A percentile compares a stretch with the other conserved stretches of the same genome.
Conservation (phyloP, 768 basidiomycete species). For the Macrolepiota fuliginosa region DNA sequence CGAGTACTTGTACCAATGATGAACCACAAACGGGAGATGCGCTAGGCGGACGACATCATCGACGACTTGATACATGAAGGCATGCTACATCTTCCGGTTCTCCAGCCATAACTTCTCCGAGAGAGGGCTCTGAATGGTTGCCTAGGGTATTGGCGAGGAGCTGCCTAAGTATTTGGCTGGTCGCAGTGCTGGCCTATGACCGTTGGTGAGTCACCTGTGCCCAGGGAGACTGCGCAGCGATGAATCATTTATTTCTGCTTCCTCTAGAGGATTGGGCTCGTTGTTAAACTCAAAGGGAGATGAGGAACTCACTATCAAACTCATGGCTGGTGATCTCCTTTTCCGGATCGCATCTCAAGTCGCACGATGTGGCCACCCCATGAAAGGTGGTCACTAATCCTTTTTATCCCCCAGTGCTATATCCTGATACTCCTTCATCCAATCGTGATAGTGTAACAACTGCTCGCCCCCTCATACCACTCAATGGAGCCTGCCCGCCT, state of each 20-base stretch:
- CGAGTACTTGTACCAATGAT: no score
- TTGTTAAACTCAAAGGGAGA: conserved; percentile 26
- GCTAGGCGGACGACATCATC: no score
- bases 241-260: neutral
- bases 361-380: conserved; percentile 49
- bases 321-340: conserved; percentile 42
- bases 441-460: conserved; percentile 43
- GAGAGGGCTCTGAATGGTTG: no score
- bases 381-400: conserved; percentile 40
- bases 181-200: conserved; percentile 43
- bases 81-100: no score
- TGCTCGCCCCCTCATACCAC: conserved; percentile 41
- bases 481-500: no score
- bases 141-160: conserved; percentile 28
- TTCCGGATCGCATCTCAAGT: conserved; percentile 36
- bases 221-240: neutral
- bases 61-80: no score
- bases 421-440: neutral
- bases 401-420: neutral
- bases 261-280: conserved; percentile 44
- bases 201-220: conserved; percentile 19
- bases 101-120: no score
- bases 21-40: no score
- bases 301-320: conserved; percentile 43
- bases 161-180: neutral